These are phyloP conservation scores for Boletus rubescentipes DNA, from an alignment of 768 basidiomycete genomes.

Conservation along the genomic window DNA sequence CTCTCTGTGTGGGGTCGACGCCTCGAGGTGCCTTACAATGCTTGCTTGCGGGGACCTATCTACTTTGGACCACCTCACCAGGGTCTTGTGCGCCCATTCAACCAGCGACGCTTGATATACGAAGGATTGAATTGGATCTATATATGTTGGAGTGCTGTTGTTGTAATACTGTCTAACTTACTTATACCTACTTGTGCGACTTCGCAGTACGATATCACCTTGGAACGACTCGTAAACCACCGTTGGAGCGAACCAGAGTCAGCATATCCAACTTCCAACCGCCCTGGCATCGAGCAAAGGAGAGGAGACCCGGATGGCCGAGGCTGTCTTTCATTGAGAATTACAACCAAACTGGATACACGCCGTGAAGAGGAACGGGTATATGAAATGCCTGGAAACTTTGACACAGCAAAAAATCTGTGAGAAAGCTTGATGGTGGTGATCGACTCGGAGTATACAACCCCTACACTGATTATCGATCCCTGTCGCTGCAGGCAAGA, in stretches of 20 bases:
- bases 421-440: slow-evolving; percentile 82
- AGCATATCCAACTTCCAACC: slow-evolving; percentile 50
- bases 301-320: slow-evolving; percentile 52
- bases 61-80: slow-evolving; percentile 7
- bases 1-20: neutral
- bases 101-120: no score
- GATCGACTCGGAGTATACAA: slow-evolving; percentile 67
- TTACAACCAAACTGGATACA: slow-evolving; percentile 72
- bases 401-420: slow-evolving; percentile 53
- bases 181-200: no score
- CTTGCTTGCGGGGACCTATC: no score
- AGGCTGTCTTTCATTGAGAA: slow-evolving; percentile 74
- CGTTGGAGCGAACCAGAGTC: slow-evolving; percentile 12
- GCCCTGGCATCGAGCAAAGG: slow-evolving; percentile 73
- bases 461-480: no score
- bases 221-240: neutral
- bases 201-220: no score
- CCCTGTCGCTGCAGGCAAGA: slow-evolving; percentile 24
- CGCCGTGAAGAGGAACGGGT: slow-evolving; percentile 48
- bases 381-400: slow-evolving; percentile 63
- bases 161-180: no score
- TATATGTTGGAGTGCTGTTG: no score
- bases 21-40: neutral
- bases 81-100: no score
- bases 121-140: no score